These are phyloP conservation scores for Diaporthe sp. DNA, from an alignment of 2,329 filamentous ascomycete species.

Conservation along the genomic window DNA sequence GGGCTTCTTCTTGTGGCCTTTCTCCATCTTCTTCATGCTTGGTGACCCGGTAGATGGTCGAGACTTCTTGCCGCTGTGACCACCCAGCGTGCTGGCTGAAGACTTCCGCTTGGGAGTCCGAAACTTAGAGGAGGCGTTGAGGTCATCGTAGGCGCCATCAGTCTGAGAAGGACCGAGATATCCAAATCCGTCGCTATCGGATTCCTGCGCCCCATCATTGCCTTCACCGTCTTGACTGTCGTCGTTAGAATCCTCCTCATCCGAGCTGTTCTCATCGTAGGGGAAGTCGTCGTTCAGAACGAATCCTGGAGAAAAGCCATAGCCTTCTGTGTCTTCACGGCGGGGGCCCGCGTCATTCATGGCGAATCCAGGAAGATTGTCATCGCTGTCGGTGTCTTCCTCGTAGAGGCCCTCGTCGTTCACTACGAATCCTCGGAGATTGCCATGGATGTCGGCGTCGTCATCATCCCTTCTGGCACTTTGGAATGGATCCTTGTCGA, in stretches of 20 bases:
- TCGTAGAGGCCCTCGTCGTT: not conserved
- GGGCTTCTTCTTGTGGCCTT: slow-evolving; percentile 32
- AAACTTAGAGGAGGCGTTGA: no score
- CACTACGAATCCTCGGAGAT: slow-evolving; percentile 15
- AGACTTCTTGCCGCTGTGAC: not conserved
- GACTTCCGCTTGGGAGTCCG: slow-evolving; percentile 12
- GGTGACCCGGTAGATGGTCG: not conserved
- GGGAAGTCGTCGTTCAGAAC: not conserved
- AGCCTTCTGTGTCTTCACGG: no score
- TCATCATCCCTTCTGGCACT: not conserved
- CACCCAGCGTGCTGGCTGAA: not conserved
- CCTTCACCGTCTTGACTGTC: not conserved
- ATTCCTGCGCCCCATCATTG: not conserved
- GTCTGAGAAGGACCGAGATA: not conserved
- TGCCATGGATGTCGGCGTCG: not conserved
- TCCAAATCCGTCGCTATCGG: not conserved
- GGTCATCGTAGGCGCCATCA: not conserved
- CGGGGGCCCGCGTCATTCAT: no score
- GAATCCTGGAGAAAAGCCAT: not conserved
- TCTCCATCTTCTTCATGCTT: not conserved
- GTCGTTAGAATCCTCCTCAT: not conserved
- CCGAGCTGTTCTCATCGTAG: not conserved
- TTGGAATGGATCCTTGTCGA: not conserved
- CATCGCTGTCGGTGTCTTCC: no score
- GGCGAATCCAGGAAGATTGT: no score